These are phyloP conservation scores for Cucumis hystrix DNA, from an alignment of 306 rosid species.

Conservation along the genomic window DNA sequence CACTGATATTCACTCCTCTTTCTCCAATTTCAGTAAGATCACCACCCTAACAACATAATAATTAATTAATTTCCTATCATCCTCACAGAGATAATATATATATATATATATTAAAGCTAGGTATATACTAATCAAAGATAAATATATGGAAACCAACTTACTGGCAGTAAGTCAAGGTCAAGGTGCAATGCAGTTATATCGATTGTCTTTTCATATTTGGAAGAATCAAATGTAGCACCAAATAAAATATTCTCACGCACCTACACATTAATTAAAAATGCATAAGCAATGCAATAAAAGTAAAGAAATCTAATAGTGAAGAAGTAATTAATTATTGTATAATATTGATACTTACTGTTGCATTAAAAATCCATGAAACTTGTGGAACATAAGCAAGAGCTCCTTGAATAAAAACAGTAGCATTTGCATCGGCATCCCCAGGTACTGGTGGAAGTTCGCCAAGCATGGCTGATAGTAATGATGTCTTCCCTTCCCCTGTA, in stretches of 20 bases:
- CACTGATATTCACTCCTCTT: no score
- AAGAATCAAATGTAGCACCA: conserved; percentile 22
- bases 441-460: conserved; percentile 32
- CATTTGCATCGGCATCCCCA: conserved; percentile 5
- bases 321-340: no score
- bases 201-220: conserved; percentile 20
- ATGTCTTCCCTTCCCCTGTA: no score
- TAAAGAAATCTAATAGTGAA: no score
- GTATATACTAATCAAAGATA: not conserved
- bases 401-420: conserved; percentile 27
- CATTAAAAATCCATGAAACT: conserved; percentile 40
- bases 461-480: no score
- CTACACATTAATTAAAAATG: not conserved
- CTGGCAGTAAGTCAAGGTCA: conserved; percentile 14
- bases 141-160: not conserved
- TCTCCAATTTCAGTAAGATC: not conserved
- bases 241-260: conserved; percentile 37
- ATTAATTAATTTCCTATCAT: not conserved
- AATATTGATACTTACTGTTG: not conserved
- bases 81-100: not conserved
- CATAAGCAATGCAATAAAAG: no score
- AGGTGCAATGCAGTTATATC: conserved; percentile 28
- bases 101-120: not conserved
- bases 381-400: conserved; percentile 38
- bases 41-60: not conserved